Base-by-base conservation (phyloP, 495 filamentous ascomycete species). In the Penicilliopsis zonata region DNA sequence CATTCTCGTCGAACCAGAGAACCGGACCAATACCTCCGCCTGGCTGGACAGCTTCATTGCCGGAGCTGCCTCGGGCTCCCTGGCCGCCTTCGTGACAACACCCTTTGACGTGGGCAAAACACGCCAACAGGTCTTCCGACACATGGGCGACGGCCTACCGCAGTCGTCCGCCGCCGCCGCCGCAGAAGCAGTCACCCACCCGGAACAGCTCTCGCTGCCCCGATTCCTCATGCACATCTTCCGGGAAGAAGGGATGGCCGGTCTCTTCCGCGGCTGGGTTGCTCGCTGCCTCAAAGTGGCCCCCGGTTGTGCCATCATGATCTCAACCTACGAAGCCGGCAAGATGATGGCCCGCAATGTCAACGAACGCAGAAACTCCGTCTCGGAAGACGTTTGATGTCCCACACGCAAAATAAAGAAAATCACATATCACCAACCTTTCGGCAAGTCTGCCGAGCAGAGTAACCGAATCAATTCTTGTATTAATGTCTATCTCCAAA, bases 221-320 rank as follows among this genome's bases (percentile, higher is more conserved):
- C 73, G 76, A 13, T 81, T 96, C 35, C 58, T 98, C 13, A 72
- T 70, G 64, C 83, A 88, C 32, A 96, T 98, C 26, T 94, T 86
- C 65, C 69, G 67, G 32, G 75, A 80, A 30, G 87, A 95, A 56
- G 90, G 90, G 1, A 41, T 74, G 20, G 50, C 70, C 0, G 92
- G 88, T 0, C 57, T 98, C 9, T 96, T 87, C 68, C 82, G 68
- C 35, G 90, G 92, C 9, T 94, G 85, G 80, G 78, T 80, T 12
- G 85, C 90, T 1, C 66, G 90, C 21, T 94, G 85, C 40, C 59
- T 98, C 28, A 96, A 96, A 46, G 87, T 96, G 4, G 87, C 90
- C 8, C 90, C 90, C 1, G 86, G 87, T 9, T 96, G 90, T 57
- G 90, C 92, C n/a, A 95, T 98, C 46, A 98, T 98, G 90, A 98